These are phyloP conservation scores for Plasmodium yoelii DNA, from an alignment of 169 alveolate genomes.

Conservation along the genomic window DNA sequence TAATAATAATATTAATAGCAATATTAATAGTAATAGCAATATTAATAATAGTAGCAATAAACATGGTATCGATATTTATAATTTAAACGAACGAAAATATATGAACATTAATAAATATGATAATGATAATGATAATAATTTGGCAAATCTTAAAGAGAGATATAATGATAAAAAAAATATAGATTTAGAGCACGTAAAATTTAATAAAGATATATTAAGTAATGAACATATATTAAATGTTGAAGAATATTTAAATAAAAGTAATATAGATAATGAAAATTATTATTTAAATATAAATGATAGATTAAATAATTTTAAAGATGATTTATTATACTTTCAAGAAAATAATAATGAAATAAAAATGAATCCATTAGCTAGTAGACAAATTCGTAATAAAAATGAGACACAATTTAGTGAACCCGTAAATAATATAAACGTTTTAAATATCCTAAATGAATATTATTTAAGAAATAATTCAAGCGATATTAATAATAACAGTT, in stretches of 20 bases:
- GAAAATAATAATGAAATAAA: conserved; percentile 16
- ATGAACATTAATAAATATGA: background rate
- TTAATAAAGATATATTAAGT: background rate
- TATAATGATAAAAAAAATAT: background rate
- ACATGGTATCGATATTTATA: background rate
- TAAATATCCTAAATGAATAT: conserved; percentile 52
- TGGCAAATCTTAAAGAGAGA: background rate
- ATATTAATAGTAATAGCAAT: no score
- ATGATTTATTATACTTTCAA: conserved; percentile 5
- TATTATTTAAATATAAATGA: conserved; percentile 27
- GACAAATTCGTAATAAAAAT: no score
- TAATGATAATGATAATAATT: background rate
- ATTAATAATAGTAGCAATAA: no score
- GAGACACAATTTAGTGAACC: no score
- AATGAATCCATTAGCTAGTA: background rate
- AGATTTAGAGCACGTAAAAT: background rate
- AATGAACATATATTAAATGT: conserved; percentile 4
- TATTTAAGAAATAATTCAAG: conserved; percentile 19
- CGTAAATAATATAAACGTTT: conserved; percentile 13
- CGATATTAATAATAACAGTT: background rate
- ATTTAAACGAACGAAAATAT: background rate
- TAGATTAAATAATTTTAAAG: conserved; percentile 12
- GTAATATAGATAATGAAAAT: conserved; percentile 15
- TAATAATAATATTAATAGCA: no score
- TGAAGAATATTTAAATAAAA: conserved; percentile 18